These are phyloP conservation scores for Neofusicoccum ribis DNA, from an alignment of 2,329 filamentous ascomycete species.

Conservation along the genomic window DNA sequence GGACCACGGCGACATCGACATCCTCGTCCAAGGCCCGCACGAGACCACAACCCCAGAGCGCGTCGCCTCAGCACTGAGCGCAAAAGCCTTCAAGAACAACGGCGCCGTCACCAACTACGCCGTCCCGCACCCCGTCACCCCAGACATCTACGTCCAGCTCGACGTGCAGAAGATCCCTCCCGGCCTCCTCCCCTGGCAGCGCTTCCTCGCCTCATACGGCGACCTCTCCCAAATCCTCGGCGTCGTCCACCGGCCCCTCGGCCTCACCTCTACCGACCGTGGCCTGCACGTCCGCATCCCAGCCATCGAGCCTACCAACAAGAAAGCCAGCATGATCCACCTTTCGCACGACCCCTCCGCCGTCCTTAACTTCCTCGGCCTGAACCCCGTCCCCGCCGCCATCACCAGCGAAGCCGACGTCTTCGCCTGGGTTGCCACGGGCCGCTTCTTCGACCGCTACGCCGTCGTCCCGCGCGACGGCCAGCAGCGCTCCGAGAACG, in stretches of 20 bases:
- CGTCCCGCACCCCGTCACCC: slow-evolving; percentile 42
- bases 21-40: slow-evolving; percentile 53
- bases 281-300: slow-evolving; percentile 67
- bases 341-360: slow-evolving; percentile 59
- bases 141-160: slow-evolving; percentile 61
- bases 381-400: slow-evolving; percentile 63
- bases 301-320: slow-evolving; percentile 64
- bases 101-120: slow-evolving; percentile 48
- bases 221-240: slow-evolving; percentile 70
- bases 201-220: slow-evolving; percentile 71
- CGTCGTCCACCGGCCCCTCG: slow-evolving; percentile 61
- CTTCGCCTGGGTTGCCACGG: slow-evolving; percentile 61
- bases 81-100: slow-evolving; percentile 32
- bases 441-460: slow-evolving; percentile 58
- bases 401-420: slow-evolving; percentile 59
- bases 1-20: slow-evolving; percentile 72
- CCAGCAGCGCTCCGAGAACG: slow-evolving; percentile 29
- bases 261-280: slow-evolving; percentile 64
- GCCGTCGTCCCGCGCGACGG: slow-evolving; percentile 29
- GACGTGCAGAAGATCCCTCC: slow-evolving; percentile 61
- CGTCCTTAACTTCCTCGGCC: slow-evolving; percentile 64
- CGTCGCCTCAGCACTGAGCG: slow-evolving; percentile 48
- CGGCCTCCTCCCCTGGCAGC: slow-evolving; percentile 57
- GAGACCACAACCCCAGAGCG: slow-evolving; percentile 25
- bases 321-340: slow-evolving; percentile 58